phyloP scores from a whole-genome alignment of 768 basidiomycete species.

The Suillus plorans region DNA sequence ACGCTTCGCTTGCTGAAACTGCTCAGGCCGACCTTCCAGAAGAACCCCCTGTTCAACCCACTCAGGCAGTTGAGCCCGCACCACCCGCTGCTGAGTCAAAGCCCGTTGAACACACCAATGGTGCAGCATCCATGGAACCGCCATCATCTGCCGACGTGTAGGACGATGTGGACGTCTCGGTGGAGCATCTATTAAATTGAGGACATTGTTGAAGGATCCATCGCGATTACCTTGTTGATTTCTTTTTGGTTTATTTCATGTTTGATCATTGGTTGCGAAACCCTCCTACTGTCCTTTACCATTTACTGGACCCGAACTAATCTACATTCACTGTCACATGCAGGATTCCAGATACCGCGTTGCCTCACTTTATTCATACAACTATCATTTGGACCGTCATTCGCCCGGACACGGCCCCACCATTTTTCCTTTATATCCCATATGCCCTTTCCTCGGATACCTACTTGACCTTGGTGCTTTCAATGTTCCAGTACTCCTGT shows the following conservation, averaged over 20 bases:
- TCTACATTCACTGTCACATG: slow-evolving; percentile 14
- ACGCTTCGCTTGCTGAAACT: not conserved
- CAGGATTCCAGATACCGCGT: slow-evolving; percentile 16
- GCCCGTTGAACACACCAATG: not conserved
- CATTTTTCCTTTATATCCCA: not conserved
- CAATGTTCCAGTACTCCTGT: slow-evolving; percentile 83
- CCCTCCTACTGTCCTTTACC: slow-evolving; percentile 7
- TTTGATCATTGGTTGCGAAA: slow-evolving; percentile 4
- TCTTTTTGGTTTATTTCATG: not conserved
- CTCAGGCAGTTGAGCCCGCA: not conserved
- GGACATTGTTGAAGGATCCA: slow-evolving; percentile 1
- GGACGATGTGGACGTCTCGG: not conserved
- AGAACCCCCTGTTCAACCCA: not conserved
- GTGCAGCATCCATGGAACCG: not conserved
- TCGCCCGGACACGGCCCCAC: not conserved
- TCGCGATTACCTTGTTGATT: not conserved
- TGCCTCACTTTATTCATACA: slow-evolving; percentile 9
- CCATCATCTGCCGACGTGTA: not conserved
- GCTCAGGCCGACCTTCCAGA: not conserved
- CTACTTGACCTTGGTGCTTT: slow-evolving; percentile 40
- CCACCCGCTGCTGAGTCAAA: not conserved
- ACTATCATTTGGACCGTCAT: slow-evolving; percentile 10
- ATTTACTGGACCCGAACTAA: slow-evolving; percentile 9
- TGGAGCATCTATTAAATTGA: not conserved
- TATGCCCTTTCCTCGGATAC: not conserved